A percentile compares a stretch with the other conserved stretches of the same genome.
Conservation (phyloP, 2,329 filamentous ascomycete genomes). For the Colletotrichum sansevieriae region DNA sequence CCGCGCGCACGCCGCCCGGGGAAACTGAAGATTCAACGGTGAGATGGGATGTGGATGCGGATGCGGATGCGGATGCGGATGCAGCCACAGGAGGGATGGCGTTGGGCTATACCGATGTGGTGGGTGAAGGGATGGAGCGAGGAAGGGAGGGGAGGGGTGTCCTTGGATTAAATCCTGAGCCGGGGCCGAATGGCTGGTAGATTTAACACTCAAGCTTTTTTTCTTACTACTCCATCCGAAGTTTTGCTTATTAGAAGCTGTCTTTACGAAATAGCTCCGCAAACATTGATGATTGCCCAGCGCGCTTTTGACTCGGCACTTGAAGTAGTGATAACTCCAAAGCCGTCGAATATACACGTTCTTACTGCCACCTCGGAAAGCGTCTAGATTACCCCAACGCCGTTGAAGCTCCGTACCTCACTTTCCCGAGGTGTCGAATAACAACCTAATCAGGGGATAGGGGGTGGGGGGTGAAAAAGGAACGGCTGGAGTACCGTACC, state of each 20-base stretch:
- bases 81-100: not conserved
- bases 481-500: too few species aligned
- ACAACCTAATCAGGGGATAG: slow-evolving; percentile 2
- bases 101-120: not conserved
- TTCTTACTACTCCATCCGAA: slow-evolving; percentile 1
- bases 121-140: not conserved
- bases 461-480: too few species aligned
- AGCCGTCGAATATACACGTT: too few species aligned
- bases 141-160: not conserved
- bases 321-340: too few species aligned
- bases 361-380: too few species aligned
- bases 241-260: not conserved
- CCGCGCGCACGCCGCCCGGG: too few species aligned
- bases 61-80: too few species aligned
- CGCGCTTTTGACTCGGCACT: too few species aligned
- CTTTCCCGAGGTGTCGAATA: slow-evolving; percentile 7
- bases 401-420: slow-evolving; percentile 3
- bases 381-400: not conserved
- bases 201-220: not conserved
- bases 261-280: too few species aligned
- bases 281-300: too few species aligned
- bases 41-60: not conserved
- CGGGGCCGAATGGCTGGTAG: slow-evolving; percentile 10
- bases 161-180: slow-evolving; percentile 25
- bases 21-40: not conserved